Evolutionary conservation across 169 alveolate species (phyloP).

Genomic region (Plasmodium gallinaceum): DNA sequence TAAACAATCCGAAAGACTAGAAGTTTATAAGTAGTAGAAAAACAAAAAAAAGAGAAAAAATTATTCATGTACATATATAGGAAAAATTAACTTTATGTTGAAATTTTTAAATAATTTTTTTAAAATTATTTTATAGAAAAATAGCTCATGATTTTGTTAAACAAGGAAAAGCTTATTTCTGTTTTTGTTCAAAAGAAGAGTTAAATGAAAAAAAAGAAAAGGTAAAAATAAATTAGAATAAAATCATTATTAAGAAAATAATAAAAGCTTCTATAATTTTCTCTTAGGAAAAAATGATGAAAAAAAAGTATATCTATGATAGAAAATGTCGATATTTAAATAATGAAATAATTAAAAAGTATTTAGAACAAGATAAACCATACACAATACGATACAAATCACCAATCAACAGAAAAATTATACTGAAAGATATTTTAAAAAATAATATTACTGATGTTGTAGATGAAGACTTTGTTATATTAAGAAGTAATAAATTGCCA

Average conservation of each 20-base stretch:
- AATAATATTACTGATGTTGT: constrained; percentile 53
- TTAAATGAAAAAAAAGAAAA: constrained; percentile 68
- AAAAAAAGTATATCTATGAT: constrained; percentile 43
- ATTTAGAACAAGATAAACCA: constrained; percentile 3
- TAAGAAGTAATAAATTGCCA: constrained; percentile 84
- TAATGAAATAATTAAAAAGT: constrained; percentile 13
- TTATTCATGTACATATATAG: not conserved
- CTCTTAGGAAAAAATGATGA: constrained; percentile 19
- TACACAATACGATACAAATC: constrained; percentile 69
- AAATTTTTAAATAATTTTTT: not conserved
- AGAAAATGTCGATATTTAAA: constrained; percentile 33
- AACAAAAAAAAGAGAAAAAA: not conserved
- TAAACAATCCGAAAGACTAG: constrained; percentile 78
- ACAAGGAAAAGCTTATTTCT: constrained; percentile 83
- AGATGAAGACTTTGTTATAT: constrained; percentile 83
- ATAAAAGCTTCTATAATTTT: constrained; percentile 22
- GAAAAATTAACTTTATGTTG: too few relatives aligned
- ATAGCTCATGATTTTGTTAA: constrained; percentile 82
- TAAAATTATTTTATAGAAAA: constrained; percentile 53
- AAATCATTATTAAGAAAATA: not conserved
- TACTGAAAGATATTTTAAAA: constrained; percentile 48
- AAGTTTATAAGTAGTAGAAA: constrained; percentile 30
- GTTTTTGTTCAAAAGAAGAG: constrained; percentile 85
- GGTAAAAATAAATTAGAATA: constrained; percentile 29
- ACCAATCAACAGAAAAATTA: constrained; percentile 35